Evolutionary conservation across 2,329 filamentous ascomycete genomes (phyloP), one percentile per base, ranked within the genome.

Genomic region (Alternaria sp.): DNA sequence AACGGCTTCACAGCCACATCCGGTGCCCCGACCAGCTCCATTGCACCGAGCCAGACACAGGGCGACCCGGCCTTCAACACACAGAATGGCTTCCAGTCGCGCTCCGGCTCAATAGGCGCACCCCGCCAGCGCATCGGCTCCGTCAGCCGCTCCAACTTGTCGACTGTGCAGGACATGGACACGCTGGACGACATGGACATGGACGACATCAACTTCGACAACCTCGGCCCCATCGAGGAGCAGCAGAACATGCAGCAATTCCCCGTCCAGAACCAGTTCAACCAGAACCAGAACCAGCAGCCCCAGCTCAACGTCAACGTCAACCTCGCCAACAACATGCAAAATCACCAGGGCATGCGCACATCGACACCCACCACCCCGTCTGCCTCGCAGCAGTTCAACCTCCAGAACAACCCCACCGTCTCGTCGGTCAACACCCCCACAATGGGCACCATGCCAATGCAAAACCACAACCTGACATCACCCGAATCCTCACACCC

Each of bases 381-480:
- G 3, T 90, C 92, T 25, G 88, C 90, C 50, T 84, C 85, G 44
- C 81, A 83, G 63, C 81, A 80, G 58, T 93, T 95, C 74, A 90
- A 90, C 53, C 89, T 97, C 69, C 91, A 93, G 77, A 93, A 97
- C 79, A 97, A 97, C 79, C 95, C 95, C 15, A 97, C 94, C 1
- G 95, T 98, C 17, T 99, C 96, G 4, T 97, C 94, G 4, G 95
- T 97, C 59, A 98, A 97, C 79, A 98, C 95, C 0, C 95, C 95
- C 0, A 97, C 94, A 0, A 86, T 98, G 61, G 91, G 91, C 63
- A 93, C 93, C 1, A 90, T 93, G 68, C 90, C 92, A 32, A 84
- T 89, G 65, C 86, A 85, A 55, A 84, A 86, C 45, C 86, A 88
- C 82, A 79, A 84, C 80, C 69, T 85, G 83, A 81, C 86, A 65